Base-by-base conservation (phyloP, 148 eudicot genomes). In the Rhododendron henanense region DNA sequence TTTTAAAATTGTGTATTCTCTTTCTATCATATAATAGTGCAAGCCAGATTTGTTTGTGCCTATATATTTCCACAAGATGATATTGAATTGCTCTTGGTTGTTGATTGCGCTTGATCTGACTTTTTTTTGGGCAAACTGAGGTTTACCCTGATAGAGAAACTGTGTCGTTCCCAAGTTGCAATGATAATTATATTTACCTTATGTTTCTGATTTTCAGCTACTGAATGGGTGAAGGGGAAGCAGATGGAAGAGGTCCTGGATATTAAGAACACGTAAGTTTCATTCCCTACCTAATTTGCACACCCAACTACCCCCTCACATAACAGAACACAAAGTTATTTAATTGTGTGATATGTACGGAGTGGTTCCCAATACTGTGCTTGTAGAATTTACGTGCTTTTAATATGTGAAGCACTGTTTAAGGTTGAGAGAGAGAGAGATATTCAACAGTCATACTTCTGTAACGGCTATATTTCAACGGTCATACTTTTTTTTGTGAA, bases 171-270 rank as follows among this genome's bases (percentile, higher is more conserved):
- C 45, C 3, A 16, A 39, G 50, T 39, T 45, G 37, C 39, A 69
- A 61, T 59, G 81, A 5, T 16, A 37, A 35, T 37, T 21, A 18
- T 21, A 31, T 75, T 85, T 5, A 59, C 44, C 61, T 6, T n/a
- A 55, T 55, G n/a, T 85, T 87, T 87, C 21, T 37, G 85, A 55
- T 83, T 86, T 90, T 59, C 97, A 96, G 99, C 96, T 74, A 96
- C 98, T 44, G 99, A 96, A 87, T 95, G 99, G 99, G 96, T 96
- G 77, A 96, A 94, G 90, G 99, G 99, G 31, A 94, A 81, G 88
- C 92, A 92, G 84, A 95, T 92, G 95, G 98, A 94, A 82, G 99
- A 96, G 83, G 99, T 93, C 74, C 39, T 94, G 8, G n/a, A 94
- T 3, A 95, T 96, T 65, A 96, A 94, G 90, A 96, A 96, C 83